A percentile compares a stretch with the other conserved stretches of the same genome.
phyloP scores from a whole-genome alignment of 495 filamentous ascomycete species.

The Penicillium cosmopolitanum region DNA sequence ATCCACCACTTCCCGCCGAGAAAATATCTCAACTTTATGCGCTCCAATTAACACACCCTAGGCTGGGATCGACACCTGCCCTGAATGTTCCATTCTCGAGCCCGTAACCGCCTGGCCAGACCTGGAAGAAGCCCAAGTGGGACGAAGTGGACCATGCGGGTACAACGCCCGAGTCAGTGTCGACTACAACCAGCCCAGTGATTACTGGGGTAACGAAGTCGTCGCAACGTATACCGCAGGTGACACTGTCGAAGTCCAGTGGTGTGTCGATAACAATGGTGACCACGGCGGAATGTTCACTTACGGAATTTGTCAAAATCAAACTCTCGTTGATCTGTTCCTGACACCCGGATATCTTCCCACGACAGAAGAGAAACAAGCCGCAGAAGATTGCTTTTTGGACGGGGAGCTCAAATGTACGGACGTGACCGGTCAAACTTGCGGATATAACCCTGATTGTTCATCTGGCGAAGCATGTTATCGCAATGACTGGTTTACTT shows the following conservation, averaged over 20 bases:
- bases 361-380: slow-evolving; percentile 57
- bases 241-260: slow-evolving; percentile 53
- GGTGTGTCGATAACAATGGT: slow-evolving; percentile 62
- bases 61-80: slow-evolving; percentile 56
- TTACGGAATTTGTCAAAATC: slow-evolving; percentile 59
- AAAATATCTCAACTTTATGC: background rate
- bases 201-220: slow-evolving; percentile 47
- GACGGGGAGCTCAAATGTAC: slow-evolving; percentile 52
- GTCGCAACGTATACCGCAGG: slow-evolving; percentile 52
- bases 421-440: slow-evolving; percentile 55
- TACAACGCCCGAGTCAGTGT: slow-evolving; percentile 59
- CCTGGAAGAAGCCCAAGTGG: slow-evolving; percentile 47
- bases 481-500: slow-evolving; percentile 62
- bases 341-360: slow-evolving; percentile 53
- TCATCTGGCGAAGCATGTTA: slow-evolving; percentile 47
- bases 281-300: slow-evolving; percentile 64
- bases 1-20: background rate
- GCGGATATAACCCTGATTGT: slow-evolving; percentile 58
- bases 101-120: slow-evolving; percentile 57
- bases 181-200: slow-evolving; percentile 57
- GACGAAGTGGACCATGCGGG: slow-evolving; percentile 57
- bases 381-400: slow-evolving; percentile 58
- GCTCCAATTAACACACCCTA: slow-evolving; percentile 22
- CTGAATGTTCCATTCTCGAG: slow-evolving; percentile 60
- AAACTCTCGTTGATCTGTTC: slow-evolving; percentile 55